A percentile compares a stretch with the other conserved stretches of the same genome.
Conservation (phyloP, 805 yeast species). For the Metschnikowia drakensbergensis region DNA sequence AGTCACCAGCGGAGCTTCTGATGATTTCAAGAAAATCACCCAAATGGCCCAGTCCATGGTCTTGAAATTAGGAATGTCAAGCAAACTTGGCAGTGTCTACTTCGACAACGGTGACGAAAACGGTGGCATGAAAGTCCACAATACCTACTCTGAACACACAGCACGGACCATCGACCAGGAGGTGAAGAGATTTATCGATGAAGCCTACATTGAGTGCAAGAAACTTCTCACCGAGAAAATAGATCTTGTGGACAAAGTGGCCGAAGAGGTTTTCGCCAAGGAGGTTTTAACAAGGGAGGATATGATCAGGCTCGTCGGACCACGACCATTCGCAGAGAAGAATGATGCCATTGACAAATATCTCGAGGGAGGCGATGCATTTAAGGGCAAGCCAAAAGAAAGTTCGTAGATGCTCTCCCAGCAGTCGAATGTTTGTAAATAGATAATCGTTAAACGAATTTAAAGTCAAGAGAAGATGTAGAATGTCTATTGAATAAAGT, state of each 20-base stretch:
- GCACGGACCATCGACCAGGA: slow-evolving; percentile 78
- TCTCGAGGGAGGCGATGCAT: slow-evolving; percentile 49
- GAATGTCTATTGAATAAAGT: not conserved
- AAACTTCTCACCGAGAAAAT: slow-evolving; percentile 57
- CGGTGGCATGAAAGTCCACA: slow-evolving; percentile 49
- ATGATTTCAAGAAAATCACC: slow-evolving; percentile 94
- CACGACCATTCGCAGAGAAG: slow-evolving; percentile 72
- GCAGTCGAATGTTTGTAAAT: not conserved
- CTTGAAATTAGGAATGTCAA: slow-evolving; percentile 85
- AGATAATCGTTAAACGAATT: not conserved
- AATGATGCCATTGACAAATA: slow-evolving; percentile 91
- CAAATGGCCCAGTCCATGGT: slow-evolving; percentile 94
- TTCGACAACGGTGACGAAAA: slow-evolving; percentile 67
- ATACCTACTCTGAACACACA: slow-evolving; percentile 88
- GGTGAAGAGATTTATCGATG: slow-evolving; percentile 71
- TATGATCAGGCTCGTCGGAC: slow-evolving; percentile 71
- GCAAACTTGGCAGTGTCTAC: slow-evolving; percentile 76
- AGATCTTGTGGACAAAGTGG: slow-evolving; percentile 63
- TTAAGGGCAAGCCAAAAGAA: slow-evolving; percentile 30
- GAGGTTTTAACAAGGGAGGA: slow-evolving; percentile 82
- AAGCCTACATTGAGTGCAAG: slow-evolving; percentile 69
- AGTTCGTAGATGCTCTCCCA: not conserved
- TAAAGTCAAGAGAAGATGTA: not conserved
- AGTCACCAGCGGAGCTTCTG: slow-evolving; percentile 95
- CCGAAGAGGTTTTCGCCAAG: slow-evolving; percentile 64